Conservation (phyloP, 495 filamentous ascomycete genomes). For the Penicillium lividum region DNA sequence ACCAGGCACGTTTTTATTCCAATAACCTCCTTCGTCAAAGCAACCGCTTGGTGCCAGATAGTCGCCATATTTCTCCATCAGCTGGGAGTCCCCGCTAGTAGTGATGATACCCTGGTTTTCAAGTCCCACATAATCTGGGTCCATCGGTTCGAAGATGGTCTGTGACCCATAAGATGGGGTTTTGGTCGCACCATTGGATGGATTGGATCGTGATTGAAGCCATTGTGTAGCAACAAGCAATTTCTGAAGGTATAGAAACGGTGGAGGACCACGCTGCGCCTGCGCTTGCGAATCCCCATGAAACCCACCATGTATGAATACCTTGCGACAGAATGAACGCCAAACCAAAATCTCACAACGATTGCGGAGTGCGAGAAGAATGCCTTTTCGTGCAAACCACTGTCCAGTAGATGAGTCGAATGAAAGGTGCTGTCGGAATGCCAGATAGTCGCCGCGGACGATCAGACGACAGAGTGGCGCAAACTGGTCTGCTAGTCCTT, state of each 20-base stretch:
- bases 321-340: slow-evolving; percentile 77
- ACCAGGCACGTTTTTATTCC: slow-evolving; percentile 28
- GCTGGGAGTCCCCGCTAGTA: slow-evolving; percentile 16
- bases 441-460: slow-evolving; percentile 71
- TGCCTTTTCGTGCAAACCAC: slow-evolving; percentile 77
- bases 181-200: slow-evolving; percentile 12
- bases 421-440: slow-evolving; percentile 69
- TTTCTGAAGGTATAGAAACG: slow-evolving; percentile 46
- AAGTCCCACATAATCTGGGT: slow-evolving; percentile 36
- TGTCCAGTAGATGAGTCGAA: slow-evolving; percentile 46
- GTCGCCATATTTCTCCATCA: slow-evolving; percentile 37
- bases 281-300: slow-evolving; percentile 45
- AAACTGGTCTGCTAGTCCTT: slow-evolving; percentile 69
- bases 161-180: slow-evolving; percentile 30
- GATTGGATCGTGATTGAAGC: slow-evolving; percentile 37
- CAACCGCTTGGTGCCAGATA: slow-evolving; percentile 38
- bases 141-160: slow-evolving; percentile 29
- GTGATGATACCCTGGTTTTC: slow-evolving; percentile 5
- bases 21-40: slow-evolving; percentile 38
- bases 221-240: slow-evolving; percentile 40
- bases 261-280: slow-evolving; percentile 44
- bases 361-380: slow-evolving; percentile 70
- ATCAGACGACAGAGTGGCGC: slow-evolving; percentile 73
- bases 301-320: slow-evolving; percentile 65
- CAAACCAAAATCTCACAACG: slow-evolving; percentile 79